Evolutionary conservation across 352 stramenopile genomes (phyloP), one percentile per base, ranked within the genome.

Genomic region (Pythium aphanidermatum): DNA sequence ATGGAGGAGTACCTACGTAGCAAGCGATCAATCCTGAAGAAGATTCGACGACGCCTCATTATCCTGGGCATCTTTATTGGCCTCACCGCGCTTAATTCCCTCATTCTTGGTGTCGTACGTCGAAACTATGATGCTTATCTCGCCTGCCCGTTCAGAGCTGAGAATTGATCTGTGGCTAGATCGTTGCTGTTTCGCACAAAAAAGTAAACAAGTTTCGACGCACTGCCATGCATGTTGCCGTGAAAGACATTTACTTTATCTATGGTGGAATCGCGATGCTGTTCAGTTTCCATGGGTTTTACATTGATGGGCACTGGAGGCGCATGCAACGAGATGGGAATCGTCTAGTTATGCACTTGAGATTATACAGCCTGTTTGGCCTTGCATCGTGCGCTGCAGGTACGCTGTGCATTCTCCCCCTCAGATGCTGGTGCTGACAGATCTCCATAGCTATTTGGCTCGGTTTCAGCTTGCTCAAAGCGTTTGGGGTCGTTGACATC

Each of bases 1-100:
- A 76, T 72, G 46, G 68, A 81, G 28, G 79, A 91, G 52, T 88
- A 88, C 34, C 56, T 83, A 50, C 64, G 71, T 43, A 85, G 66
- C 55, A 91, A 91, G 51, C 65, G 62, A 11, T 74, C 65, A 8
- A 83, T 87, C 17, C 65, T 91, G 20, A 76, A 77, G 43, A 88
- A 77, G 40, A 87, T 91, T 43, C 74, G 74, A 16, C 70, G 74
- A 26, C 75, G 79, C 14, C 46, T 86, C 20, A 35, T 86, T 28
- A 66, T 79, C 27, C 54, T 86, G 5, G 70, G 68, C 29, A 59
- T 81, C 29, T 50, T 87, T 44, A 76, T 80, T 43, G 54, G 65
- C 1, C 42, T 82, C 16, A 45, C 83, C 2, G 60, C 71, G 26
- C 8, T 83, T 14, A 48, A 71, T 5, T 43, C 72, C 8, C 58